These are phyloP conservation scores for Silene conica DNA, from an alignment of 148 eudicot species.

Conservation along the genomic window DNA sequence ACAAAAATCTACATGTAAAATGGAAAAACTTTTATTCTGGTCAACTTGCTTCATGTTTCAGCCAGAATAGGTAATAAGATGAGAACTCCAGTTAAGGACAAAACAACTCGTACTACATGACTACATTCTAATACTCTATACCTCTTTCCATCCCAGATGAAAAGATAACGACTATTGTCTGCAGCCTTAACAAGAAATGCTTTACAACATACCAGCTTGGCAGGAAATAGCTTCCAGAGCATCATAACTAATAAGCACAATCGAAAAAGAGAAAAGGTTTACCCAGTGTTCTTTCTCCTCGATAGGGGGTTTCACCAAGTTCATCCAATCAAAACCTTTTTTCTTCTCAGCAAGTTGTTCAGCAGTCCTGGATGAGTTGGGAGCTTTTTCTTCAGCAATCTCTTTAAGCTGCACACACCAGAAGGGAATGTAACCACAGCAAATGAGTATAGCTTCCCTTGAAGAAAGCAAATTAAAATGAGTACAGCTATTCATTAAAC, in stretches of 20 bases:
- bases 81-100: not conserved
- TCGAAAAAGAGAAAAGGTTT: constrained; percentile 23
- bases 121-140: not conserved
- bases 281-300: constrained; percentile 97
- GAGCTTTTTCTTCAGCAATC: constrained; percentile 51
- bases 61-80: not conserved
- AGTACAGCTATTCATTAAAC: not conserved
- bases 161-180: not conserved
- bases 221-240: not conserved
- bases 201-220: not conserved
- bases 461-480: not conserved
- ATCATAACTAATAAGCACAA: not conserved
- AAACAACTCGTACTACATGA: not conserved
- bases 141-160: not conserved
- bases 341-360: constrained; percentile 66
- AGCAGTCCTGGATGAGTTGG: constrained; percentile 36
- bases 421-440: not conserved
- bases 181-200: not conserved
- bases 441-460: not conserved
- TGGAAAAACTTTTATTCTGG: too few species aligned
- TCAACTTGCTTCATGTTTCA: constrained; percentile 3
- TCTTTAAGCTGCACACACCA: constrained; percentile 63
- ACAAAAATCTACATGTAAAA: too few species aligned
- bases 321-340: constrained; percentile 80
- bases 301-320: constrained; percentile 59